phyloP scores from a whole-genome alignment of 73 alveolate species.

The Paramecium octaurelia region DNA sequence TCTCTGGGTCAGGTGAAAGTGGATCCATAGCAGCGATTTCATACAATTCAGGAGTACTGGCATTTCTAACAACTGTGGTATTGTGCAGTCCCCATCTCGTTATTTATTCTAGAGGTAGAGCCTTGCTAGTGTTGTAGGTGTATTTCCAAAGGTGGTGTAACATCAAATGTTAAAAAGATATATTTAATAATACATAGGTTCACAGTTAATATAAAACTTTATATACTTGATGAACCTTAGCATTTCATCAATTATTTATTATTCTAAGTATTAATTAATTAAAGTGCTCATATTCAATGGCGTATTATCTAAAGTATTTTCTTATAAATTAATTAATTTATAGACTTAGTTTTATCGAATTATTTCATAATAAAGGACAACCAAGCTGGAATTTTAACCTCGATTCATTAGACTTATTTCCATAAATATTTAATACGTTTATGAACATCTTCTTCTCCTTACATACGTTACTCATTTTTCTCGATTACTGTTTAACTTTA shows the following conservation, averaged over 20 bases:
- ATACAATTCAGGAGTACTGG: slow-evolving; percentile 27
- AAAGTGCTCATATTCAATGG: no score
- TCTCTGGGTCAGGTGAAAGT: not conserved
- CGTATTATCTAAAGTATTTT: no score
- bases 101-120: not conserved
- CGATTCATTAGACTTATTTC: no score
- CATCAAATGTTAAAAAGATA: not conserved
- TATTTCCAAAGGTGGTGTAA: not conserved
- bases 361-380: no score
- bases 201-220: not conserved
- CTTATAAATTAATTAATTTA: no score
- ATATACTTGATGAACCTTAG: not conserved
- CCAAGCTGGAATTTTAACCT: no score
- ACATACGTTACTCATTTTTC: no score
- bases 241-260: not conserved
- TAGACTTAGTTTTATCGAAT: no score
- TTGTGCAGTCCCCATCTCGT: not conserved
- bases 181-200: not conserved
- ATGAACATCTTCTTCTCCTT: no score
- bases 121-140: not conserved
- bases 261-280: not conserved
- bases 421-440: no score
- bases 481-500: no score
- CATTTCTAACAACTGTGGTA: not conserved
- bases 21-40: not conserved